These are phyloP conservation scores for Exutisphaerella laricina DNA, from an alignment of 2,329 filamentous ascomycete genomes.

Conservation along the genomic window DNA sequence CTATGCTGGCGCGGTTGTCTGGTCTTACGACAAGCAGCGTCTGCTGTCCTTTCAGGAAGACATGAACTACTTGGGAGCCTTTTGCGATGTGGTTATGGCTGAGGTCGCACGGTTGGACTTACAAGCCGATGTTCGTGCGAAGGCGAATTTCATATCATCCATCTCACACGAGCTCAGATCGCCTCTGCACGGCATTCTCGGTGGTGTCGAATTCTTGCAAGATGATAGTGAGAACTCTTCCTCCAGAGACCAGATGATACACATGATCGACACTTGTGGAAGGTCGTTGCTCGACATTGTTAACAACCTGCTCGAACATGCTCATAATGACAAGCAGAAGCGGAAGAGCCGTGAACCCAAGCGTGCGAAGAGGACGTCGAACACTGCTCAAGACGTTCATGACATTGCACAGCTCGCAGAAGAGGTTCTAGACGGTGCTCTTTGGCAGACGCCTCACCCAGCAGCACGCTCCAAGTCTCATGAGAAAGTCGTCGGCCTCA, in stretches of 20 bases:
- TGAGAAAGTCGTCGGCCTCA: neutral
- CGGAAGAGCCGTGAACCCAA: neutral
- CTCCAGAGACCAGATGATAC: slow-evolving; percentile 42
- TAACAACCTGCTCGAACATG: slow-evolving; percentile 37
- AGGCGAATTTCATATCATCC: slow-evolving; percentile 47
- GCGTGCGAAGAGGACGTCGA: neutral
- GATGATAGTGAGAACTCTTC: neutral
- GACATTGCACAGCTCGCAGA: slow-evolving; percentile 10
- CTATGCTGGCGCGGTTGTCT: slow-evolving; percentile 32
- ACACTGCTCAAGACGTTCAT: slow-evolving; percentile 5
- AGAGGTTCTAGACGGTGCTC: slow-evolving; percentile 10
- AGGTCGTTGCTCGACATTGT: slow-evolving; percentile 46
- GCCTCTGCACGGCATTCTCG: slow-evolving; percentile 44
- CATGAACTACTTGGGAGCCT: slow-evolving; percentile 35
- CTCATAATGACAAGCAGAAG: neutral
- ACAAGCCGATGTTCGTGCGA: slow-evolving; percentile 40
- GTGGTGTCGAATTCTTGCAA: slow-evolving; percentile 28
- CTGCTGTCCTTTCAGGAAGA: slow-evolving; percentile 36
- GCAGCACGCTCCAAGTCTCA: slow-evolving; percentile 2
- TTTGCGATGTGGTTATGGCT: slow-evolving; percentile 39
- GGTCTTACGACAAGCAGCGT: slow-evolving; percentile 41
- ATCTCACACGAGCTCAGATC: slow-evolving; percentile 49
- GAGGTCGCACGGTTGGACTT: slow-evolving; percentile 37
- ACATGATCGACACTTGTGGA: slow-evolving; percentile 47
- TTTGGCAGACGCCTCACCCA: slow-evolving; percentile 9